Percentiles rank a stretch among this genome's conserved stretches.
Evolutionary conservation across 208 protist genomes (phyloP).

Genomic region (Leishmania major): DNA sequence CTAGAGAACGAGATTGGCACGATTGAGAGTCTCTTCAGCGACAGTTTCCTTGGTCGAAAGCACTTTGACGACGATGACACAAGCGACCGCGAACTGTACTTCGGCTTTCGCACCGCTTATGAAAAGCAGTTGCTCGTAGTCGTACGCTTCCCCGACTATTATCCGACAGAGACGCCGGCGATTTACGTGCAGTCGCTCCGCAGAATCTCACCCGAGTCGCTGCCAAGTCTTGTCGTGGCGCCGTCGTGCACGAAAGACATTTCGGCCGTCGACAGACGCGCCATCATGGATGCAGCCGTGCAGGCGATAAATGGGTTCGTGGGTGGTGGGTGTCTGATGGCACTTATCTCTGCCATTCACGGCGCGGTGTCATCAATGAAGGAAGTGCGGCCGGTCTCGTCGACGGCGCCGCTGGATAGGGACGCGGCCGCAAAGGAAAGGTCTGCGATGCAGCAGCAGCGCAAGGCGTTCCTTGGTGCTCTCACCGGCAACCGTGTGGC

Average conservation of each 20-base stretch:
- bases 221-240: slow-evolving; percentile 41
- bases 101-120: slow-evolving; percentile 60
- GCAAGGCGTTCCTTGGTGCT: slow-evolving; percentile 70
- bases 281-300: slow-evolving; percentile 70
- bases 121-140: slow-evolving; percentile 54
- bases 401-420: slow-evolving; percentile 10
- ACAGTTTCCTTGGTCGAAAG: slow-evolving; percentile 58
- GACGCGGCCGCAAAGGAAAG: slow-evolving; percentile 34
- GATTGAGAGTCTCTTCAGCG: slow-evolving; percentile 65
- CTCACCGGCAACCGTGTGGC: slow-evolving; percentile 40
- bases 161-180: slow-evolving; percentile 75
- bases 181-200: slow-evolving; percentile 64
- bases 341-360: slow-evolving; percentile 70
- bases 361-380: slow-evolving; percentile 48
- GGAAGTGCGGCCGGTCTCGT: slow-evolving; percentile 14
- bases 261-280: slow-evolving; percentile 46
- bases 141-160: slow-evolving; percentile 75
- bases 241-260: slow-evolving; percentile 72
- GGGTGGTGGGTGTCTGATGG: slow-evolving; percentile 65
- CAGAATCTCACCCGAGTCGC: slow-evolving; percentile 11
- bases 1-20: slow-evolving; percentile 75
- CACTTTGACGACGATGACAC: slow-evolving; percentile 66
- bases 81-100: slow-evolving; percentile 66
- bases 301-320: slow-evolving; percentile 73
- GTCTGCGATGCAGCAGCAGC: slow-evolving; percentile 48